Conservation (phyloP, 345 rosid genomes). For the Hypericum androsaemum region DNA sequence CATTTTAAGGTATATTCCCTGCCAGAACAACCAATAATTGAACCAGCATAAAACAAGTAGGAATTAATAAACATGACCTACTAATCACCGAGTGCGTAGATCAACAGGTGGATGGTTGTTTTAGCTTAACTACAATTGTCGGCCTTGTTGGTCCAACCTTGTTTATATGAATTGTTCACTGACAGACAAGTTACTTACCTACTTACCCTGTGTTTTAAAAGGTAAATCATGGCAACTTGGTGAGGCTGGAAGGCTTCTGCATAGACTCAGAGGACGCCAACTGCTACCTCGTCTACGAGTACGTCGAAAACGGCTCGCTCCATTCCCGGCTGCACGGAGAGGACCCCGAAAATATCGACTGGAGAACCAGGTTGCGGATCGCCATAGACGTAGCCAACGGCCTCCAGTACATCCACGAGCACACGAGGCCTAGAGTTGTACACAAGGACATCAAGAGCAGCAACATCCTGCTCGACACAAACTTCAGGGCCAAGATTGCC, state of each 20-base stretch:
- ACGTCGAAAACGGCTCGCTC: conserved; percentile 46
- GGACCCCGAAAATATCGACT: conserved; percentile 20
- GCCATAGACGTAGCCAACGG: conserved; percentile 58
- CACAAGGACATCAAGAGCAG: conserved; percentile 65
- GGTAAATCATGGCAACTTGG: conserved; percentile 72
- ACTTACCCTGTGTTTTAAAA: conserved; percentile 12
- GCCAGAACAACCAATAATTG: too few relatives aligned
- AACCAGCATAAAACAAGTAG: too few relatives aligned
- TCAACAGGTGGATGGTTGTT: too few relatives aligned
- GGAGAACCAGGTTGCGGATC: conserved; percentile 48
- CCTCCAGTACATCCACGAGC: conserved; percentile 65
- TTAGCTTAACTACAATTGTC: too few relatives aligned
- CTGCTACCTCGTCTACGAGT: conserved; percentile 59
- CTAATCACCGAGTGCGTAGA: too few relatives aligned
- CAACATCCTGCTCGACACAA: conserved; percentile 52
- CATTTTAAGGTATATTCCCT: too few relatives aligned
- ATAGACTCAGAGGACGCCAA: conserved; percentile 41
- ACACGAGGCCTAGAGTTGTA: conserved; percentile 54
- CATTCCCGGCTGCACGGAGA: conserved; percentile 42
- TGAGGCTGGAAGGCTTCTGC: conserved; percentile 66
- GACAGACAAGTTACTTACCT: background rate
- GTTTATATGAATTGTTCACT: background rate
- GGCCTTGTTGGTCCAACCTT: too few relatives aligned
- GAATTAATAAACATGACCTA: too few relatives aligned
- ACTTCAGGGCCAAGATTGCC: conserved; percentile 61